These are phyloP conservation scores for Orbilia quercus DNA, from an alignment of 2,329 filamentous ascomycete genomes.

Conservation along the genomic window DNA sequence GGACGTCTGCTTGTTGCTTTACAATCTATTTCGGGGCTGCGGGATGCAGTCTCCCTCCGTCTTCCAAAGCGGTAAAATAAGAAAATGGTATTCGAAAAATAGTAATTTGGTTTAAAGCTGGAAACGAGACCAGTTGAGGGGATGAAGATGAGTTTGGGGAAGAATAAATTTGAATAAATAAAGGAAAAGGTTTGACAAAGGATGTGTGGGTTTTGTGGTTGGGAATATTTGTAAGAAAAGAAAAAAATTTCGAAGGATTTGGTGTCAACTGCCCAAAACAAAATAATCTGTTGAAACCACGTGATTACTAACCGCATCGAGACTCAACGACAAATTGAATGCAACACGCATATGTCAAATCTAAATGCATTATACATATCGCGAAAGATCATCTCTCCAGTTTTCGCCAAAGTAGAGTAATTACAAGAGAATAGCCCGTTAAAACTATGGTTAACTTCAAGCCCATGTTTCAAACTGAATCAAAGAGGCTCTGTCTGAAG, in stretches of 20 bases:
- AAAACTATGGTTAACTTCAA: too few relatives aligned
- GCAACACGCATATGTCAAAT: too few relatives aligned
- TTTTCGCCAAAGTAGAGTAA: not conserved
- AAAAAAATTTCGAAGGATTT: slow-evolving; percentile 4
- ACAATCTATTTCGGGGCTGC: not conserved
- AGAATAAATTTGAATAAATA: not conserved
- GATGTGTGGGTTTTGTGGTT: slow-evolving; percentile 13
- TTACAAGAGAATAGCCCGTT: too few relatives aligned
- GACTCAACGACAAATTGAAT: too few relatives aligned
- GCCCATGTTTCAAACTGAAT: too few relatives aligned
- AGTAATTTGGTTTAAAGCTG: not conserved
- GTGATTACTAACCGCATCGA: not conserved
- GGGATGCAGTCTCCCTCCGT: too few relatives aligned
- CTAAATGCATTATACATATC: too few relatives aligned
- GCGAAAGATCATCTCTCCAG: not conserved
- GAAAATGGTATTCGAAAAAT: not conserved
- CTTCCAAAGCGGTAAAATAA: not conserved
- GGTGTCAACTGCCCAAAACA: slow-evolving; percentile 6
- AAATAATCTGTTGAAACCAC: slow-evolving; percentile 10
- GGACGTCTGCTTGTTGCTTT: slow-evolving; percentile 10
- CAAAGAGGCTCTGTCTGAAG: too few relatives aligned
- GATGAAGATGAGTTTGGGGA: not conserved
- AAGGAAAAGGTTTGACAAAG: not conserved
- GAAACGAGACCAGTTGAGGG: not conserved
- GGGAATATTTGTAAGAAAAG: slow-evolving; percentile 3